Conservation (phyloP, 305 asterid genomes). For the Rubia tinctorum region DNA sequence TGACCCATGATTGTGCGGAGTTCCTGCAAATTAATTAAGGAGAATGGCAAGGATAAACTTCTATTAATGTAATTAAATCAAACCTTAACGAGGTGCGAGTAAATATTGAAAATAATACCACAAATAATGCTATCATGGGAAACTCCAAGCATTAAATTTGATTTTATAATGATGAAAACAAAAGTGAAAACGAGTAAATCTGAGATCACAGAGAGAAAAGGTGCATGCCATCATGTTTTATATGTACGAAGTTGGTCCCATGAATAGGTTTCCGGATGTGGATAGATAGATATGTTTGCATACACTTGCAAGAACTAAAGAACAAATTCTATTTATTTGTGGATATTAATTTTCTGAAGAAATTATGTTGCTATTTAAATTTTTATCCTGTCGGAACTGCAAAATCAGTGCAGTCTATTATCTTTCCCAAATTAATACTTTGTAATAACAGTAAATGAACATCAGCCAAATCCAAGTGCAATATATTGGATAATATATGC, state of each 20-base stretch:
- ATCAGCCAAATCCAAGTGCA: neutral
- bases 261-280: neutral
- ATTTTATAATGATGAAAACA: neutral
- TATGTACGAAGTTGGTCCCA: neutral
- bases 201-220: neutral
- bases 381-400: neutral
- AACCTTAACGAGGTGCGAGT: neutral
- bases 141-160: neutral
- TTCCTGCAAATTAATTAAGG: conserved; percentile 33
- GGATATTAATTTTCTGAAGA: neutral
- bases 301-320: neutral
- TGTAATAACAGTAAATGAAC: neutral
- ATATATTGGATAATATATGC: neutral
- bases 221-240: conserved; percentile 1
- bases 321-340: neutral
- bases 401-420: conserved; percentile 1
- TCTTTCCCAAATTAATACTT: neutral
- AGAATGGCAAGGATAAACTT: neutral
- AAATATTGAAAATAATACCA: neutral
- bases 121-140: neutral
- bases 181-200: neutral
- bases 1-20: conserved; percentile 33
- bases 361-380: neutral
- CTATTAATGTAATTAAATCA: neutral
- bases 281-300: neutral